These are phyloP conservation scores for Cercophora newfieldiana DNA, from an alignment of 495 filamentous ascomycete species.

Conservation along the genomic window DNA sequence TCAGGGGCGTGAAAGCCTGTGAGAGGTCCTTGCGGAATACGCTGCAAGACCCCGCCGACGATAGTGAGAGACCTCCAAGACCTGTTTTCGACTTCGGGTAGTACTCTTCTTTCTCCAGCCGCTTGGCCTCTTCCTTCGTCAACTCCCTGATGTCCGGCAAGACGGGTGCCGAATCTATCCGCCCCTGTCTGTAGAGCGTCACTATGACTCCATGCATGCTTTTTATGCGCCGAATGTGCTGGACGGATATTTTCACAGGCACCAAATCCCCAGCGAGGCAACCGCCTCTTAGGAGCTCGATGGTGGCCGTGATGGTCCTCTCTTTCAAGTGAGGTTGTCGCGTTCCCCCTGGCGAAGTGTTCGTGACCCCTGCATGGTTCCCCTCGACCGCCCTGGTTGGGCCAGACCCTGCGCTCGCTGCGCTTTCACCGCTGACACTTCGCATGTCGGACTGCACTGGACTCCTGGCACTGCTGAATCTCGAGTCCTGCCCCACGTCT, in stretches of 20 bases:
- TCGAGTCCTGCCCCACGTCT: constrained; percentile 32
- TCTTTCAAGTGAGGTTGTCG: constrained; percentile 32
- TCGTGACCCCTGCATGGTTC: constrained; percentile 14
- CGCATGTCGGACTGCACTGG: constrained; percentile 43
- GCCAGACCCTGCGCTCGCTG: constrained; percentile 42
- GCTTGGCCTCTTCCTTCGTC: constrained; percentile 61
- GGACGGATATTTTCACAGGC: constrained; percentile 74
- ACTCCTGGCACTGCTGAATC: constrained; percentile 30
- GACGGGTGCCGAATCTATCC: constrained; percentile 82
- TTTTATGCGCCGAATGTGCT: constrained; percentile 82
- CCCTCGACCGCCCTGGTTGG: constrained; percentile 40
- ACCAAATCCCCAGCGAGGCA: constrained; percentile 84
- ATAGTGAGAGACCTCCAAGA: constrained; percentile 77
- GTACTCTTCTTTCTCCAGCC: constrained; percentile 72
- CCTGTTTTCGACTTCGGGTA: constrained; percentile 73
- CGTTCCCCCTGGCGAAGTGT: constrained; percentile 21
- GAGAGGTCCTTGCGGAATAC: constrained; percentile 91
- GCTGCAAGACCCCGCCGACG: constrained; percentile 77
- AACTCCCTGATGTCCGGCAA: constrained; percentile 57
- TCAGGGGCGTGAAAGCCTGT: constrained; percentile 81
- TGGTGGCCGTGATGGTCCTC: constrained; percentile 82
- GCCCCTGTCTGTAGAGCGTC: constrained; percentile 87
- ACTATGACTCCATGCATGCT: constrained; percentile 91
- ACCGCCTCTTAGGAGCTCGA: constrained; percentile 78
- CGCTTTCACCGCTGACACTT: constrained; percentile 52